phyloP scores from a whole-genome alignment of 495 filamentous ascomycete genomes.

The Terfezia boudieri region DNA sequence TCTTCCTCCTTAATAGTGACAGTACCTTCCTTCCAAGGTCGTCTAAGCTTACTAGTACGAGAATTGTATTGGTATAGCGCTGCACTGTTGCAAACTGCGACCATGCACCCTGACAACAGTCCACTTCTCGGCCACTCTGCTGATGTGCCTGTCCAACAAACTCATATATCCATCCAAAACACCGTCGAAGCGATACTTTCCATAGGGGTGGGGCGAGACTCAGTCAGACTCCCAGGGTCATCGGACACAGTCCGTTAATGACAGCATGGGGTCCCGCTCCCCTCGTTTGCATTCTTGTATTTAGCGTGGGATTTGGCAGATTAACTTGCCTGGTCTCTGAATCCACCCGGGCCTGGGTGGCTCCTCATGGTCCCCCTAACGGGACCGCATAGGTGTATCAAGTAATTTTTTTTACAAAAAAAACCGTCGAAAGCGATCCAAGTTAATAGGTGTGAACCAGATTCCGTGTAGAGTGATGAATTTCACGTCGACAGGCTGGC shows the following conservation, averaged over 20 bases:
- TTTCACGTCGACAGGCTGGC: constrained; percentile 10
- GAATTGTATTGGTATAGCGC: constrained; percentile 39
- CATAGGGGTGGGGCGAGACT: too few species aligned
- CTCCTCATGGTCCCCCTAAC: too few species aligned
- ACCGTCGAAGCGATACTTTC: constrained; percentile 21
- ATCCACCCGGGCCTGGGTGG: too few species aligned
- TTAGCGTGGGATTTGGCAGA: too few species aligned
- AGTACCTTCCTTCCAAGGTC: constrained; percentile 14
- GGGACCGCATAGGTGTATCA: too few species aligned
- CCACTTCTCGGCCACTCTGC: constrained; percentile 26
- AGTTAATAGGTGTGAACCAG: constrained; percentile 28
- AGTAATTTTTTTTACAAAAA: too few species aligned
- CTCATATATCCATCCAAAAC: constrained; percentile 24
- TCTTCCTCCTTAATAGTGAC: constrained; percentile 1
- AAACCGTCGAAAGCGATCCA: too few species aligned
- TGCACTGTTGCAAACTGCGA: constrained; percentile 38
- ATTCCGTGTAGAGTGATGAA: constrained; percentile 37
- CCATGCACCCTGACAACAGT: constrained; percentile 16
- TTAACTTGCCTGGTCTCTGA: too few species aligned
- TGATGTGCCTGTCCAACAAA: constrained; percentile 28
- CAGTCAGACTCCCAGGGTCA: too few species aligned
- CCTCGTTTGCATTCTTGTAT: too few species aligned
- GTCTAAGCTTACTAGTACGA: constrained; percentile 23
- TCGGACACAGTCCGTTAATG: too few species aligned
- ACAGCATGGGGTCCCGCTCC: too few species aligned